A percentile compares a stretch with the other conserved stretches of the same genome.
These are phyloP conservation scores for Dunaliella primolecta DNA, from an alignment of 139 green algal genomes.

Conservation along the genomic window DNA sequence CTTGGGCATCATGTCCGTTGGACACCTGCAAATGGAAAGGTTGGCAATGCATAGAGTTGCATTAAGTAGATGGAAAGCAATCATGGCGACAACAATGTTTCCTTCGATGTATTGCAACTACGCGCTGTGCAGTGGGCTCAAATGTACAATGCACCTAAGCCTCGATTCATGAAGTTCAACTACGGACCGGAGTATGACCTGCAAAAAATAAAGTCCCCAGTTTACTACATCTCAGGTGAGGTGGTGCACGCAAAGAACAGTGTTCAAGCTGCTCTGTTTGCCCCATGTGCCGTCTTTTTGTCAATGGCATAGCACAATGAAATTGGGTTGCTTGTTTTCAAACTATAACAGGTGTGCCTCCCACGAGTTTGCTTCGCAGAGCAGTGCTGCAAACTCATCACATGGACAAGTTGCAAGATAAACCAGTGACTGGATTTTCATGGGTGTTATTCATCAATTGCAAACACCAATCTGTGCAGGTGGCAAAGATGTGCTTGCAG, in stretches of 20 bases:
- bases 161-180: conserved; percentile 16
- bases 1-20: no score
- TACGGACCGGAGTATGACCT: conserved; percentile 32
- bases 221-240: conserved; percentile 26
- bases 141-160: conserved; percentile 33
- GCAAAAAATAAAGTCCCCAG: conserved; percentile 2
- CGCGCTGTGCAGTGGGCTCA: conserved; percentile 23
- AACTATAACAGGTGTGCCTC: no score
- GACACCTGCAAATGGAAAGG: no score
- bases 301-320: no score
- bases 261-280: background rate
- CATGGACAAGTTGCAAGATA: background rate
- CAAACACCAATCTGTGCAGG: no score
- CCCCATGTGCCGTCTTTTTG: background rate
- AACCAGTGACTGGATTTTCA: background rate
- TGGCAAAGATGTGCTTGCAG: conserved; percentile 26
- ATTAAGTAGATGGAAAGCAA: no score
- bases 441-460: background rate
- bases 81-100: no score
- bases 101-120: no score
- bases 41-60: no score
- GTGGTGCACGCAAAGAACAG: background rate
- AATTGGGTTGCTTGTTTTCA: no score
- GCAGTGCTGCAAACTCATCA: no score
- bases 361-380: no score